phyloP scores from a whole-genome alignment of 1,284 basidiomycete species.

The Cryptococcus sp. region DNA sequence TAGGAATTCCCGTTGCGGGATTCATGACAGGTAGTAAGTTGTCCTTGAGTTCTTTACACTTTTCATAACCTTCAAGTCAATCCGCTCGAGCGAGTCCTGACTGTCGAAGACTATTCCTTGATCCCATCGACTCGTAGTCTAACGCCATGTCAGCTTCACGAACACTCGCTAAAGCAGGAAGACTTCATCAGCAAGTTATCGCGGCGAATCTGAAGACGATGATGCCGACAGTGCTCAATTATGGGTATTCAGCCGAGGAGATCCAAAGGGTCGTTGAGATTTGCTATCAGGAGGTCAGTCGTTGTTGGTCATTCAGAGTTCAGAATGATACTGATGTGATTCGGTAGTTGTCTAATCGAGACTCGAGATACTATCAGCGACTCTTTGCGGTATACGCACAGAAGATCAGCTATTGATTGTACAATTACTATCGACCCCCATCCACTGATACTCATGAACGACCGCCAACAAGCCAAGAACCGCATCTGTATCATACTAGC shows the following conservation, averaged over 20 bases:
- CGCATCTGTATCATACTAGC: too few relatives aligned
- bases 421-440: too few relatives aligned
- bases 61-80: not conserved
- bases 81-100: not conserved
- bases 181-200: constrained; percentile 21
- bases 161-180: constrained; percentile 12
- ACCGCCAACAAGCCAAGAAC: too few relatives aligned
- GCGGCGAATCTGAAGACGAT: constrained; percentile 16
- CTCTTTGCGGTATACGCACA: constrained; percentile 39
- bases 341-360: constrained; percentile 20
- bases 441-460: too few relatives aligned
- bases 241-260: constrained; percentile 22
- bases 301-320: too few relatives aligned
- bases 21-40: constrained; percentile 30
- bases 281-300: not conserved
- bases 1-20: constrained; percentile 30
- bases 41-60: not conserved
- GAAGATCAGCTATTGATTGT: constrained; percentile 13
- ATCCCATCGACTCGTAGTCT: not conserved
- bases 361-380: constrained; percentile 30
- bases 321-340: too few relatives aligned
- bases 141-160: constrained; percentile 7
- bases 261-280: not conserved
- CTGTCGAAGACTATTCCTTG: not conserved
- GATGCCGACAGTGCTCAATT: constrained; percentile 16